phyloP scores from a whole-genome alignment of 2,329 filamentous ascomycete genomes.

The Aspergillus sp. region DNA sequence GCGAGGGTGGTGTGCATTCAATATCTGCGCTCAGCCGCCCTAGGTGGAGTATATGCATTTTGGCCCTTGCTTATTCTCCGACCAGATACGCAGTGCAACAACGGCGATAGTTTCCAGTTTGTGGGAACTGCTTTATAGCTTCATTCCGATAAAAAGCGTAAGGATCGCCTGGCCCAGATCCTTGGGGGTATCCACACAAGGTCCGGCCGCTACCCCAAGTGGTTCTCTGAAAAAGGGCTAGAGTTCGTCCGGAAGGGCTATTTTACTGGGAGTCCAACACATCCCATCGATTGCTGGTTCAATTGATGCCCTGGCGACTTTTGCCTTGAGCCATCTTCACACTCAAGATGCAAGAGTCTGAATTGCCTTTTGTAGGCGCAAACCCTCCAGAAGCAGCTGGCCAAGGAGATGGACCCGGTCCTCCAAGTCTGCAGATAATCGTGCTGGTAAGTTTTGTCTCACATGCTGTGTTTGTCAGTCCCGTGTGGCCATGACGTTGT shows the following conservation, averaged over 20 bases:
- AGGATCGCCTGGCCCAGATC: background rate
- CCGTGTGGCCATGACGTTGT: background rate
- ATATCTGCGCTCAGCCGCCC: constrained; percentile 1
- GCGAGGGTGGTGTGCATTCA: background rate
- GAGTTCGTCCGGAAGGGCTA: background rate
- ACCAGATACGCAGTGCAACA: background rate
- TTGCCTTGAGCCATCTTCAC: background rate
- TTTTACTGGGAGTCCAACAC: background rate
- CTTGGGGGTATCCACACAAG: background rate
- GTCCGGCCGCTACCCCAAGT: background rate
- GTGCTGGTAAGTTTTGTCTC: constrained; percentile 62
- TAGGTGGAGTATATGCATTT: background rate
- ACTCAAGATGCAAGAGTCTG: background rate
- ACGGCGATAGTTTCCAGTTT: background rate
- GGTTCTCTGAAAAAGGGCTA: background rate
- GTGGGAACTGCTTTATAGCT: background rate
- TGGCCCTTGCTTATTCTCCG: background rate
- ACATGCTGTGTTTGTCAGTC: constrained; percentile 8
- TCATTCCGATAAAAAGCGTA: background rate
- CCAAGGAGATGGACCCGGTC: background rate
- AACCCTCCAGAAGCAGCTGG: constrained; percentile 19
- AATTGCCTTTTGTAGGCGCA: constrained; percentile 13
- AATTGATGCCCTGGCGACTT: background rate
- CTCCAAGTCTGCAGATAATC: constrained; percentile 64
- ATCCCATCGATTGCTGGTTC: background rate